Conservation (phyloP, 2,329 filamentous ascomycete species). For the Coniella lustricola region DNA sequence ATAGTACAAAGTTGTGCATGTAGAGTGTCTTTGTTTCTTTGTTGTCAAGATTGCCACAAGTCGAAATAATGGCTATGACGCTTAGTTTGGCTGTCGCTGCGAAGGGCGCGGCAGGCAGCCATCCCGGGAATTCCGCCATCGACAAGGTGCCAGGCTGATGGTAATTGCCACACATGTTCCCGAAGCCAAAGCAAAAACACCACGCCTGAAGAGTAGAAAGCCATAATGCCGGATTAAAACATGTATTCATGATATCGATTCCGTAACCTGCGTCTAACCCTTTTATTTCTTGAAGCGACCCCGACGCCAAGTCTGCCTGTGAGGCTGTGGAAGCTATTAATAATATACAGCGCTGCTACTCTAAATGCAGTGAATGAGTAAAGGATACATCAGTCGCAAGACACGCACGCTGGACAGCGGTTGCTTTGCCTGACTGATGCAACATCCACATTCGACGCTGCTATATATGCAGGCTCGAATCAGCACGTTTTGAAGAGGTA, state of each 20-base stretch:
- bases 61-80: neutral
- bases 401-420: too few relatives aligned
- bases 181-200: too few relatives aligned
- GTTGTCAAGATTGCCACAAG: neutral
- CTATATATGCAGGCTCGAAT: neutral
- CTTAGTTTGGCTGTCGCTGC: neutral
- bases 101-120: conserved; percentile 13
- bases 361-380: too few relatives aligned
- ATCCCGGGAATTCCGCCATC: conserved; percentile 2
- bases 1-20: neutral
- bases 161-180: neutral
- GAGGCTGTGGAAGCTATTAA: too few relatives aligned
- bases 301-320: neutral
- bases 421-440: too few relatives aligned
- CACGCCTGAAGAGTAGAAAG: too few relatives aligned
- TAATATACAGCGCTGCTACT: too few relatives aligned
- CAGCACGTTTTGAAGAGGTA: neutral
- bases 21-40: neutral
- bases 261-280: neutral
- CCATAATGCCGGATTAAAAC: too few relatives aligned
- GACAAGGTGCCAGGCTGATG: too few relatives aligned
- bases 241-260: too few relatives aligned
- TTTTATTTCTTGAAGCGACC: neutral
- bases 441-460: too few relatives aligned
- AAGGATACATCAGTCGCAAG: neutral